Evolutionary conservation across 768 basidiomycete genomes (phyloP).

Genomic region (Wakefieldia striispora): DNA sequence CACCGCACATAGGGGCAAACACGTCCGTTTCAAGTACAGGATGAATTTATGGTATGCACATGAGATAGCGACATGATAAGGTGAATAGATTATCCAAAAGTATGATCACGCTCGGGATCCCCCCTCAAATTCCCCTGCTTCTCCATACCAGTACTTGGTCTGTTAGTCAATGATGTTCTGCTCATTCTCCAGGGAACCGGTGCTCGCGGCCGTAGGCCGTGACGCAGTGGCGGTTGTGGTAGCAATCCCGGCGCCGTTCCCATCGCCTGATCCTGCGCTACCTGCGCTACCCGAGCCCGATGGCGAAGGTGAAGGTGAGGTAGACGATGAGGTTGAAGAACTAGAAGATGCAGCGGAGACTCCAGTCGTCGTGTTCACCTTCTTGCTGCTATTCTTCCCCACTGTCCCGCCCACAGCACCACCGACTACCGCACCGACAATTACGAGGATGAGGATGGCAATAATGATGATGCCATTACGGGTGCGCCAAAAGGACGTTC

Average conservation of each 20-base stretch:
- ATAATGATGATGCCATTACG: conserved; percentile 43
- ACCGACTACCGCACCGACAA: conserved; percentile 53
- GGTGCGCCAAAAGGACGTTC: conserved; percentile 48
- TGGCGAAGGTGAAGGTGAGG: not conserved
- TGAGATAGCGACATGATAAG: not conserved
- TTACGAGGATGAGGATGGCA: conserved; percentile 36
- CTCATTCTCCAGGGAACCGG: no score
- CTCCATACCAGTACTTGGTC: no score
- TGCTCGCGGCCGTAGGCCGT: no score
- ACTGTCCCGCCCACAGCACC: conserved; percentile 57
- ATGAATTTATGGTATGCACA: not conserved
- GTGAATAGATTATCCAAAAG: no score
- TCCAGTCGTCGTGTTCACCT: not conserved
- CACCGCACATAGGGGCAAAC: not conserved
- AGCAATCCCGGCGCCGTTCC: no score
- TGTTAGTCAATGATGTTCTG: no score
- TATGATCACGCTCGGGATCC: no score
- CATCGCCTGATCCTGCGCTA: no score
- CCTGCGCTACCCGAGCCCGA: not conserved
- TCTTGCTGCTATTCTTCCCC: conserved; percentile 21
- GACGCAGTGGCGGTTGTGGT: no score
- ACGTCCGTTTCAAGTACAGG: not conserved
- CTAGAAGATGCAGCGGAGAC: not conserved
- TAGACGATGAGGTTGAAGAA: not conserved
- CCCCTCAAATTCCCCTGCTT: no score